Evolutionary conservation across 768 basidiomycete species (phyloP).

Genomic region (Mycena metata): DNA sequence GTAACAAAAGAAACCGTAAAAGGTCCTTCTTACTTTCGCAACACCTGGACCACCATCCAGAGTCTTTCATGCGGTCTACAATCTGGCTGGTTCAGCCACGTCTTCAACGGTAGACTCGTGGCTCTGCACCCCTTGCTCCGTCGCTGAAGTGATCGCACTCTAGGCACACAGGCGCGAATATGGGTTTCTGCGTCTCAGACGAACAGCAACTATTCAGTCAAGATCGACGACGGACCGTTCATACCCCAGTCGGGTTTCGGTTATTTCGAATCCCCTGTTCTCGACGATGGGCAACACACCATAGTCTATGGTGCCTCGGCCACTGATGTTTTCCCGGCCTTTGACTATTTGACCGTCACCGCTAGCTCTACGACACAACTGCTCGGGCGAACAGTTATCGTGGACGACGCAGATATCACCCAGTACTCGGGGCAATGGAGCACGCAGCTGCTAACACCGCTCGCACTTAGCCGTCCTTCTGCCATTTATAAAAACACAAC

Average conservation of each 20-base stretch:
- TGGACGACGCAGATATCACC: slow-evolving; percentile 52
- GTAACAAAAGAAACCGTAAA: slow-evolving; percentile 49
- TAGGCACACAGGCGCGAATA: slow-evolving; percentile 49
- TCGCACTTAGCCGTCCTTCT: slow-evolving; percentile 45
- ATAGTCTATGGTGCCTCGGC: slow-evolving; percentile 51
- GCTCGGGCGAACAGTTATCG: slow-evolving; percentile 50
- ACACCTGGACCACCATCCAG: slow-evolving; percentile 55
- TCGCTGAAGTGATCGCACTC: neutral
- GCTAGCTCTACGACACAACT: slow-evolving; percentile 53
- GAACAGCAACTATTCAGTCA: slow-evolving; percentile 49
- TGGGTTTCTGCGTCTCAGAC: slow-evolving; percentile 43
- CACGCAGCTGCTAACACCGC: slow-evolving; percentile 32
- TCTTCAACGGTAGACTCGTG: slow-evolving; percentile 52
- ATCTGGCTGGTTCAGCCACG: slow-evolving; percentile 55
- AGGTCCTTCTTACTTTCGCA: slow-evolving; percentile 52
- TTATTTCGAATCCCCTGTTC: slow-evolving; percentile 47
- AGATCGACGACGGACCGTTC: slow-evolving; percentile 53
- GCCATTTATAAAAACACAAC: slow-evolving; percentile 49
- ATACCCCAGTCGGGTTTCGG: slow-evolving; percentile 48
- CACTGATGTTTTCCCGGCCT: slow-evolving; percentile 44
- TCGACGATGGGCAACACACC: slow-evolving; percentile 55
- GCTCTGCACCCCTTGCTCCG: no score
- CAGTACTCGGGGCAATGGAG: slow-evolving; percentile 54
- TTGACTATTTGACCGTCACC: slow-evolving; percentile 58
- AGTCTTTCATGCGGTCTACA: slow-evolving; percentile 44